phyloP scores from a whole-genome alignment of 768 basidiomycete species.

The Boletus tylopilopsis region DNA sequence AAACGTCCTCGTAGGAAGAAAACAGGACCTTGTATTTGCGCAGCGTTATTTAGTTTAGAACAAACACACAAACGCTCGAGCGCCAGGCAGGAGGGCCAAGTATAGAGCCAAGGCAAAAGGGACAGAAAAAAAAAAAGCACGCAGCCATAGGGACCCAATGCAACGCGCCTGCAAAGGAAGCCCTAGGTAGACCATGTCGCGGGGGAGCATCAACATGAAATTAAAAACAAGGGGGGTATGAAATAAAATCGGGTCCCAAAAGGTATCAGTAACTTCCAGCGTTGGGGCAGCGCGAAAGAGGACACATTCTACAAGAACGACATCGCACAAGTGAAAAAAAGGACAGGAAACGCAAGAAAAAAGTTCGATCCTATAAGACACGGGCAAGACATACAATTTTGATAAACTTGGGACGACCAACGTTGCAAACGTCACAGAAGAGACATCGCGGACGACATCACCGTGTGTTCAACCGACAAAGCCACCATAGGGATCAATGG shows the following conservation, averaged over 20 bases:
- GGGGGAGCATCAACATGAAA: neutral
- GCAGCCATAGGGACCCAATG: neutral
- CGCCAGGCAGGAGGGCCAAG: slow-evolving; percentile 15
- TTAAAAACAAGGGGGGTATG: slow-evolving; percentile 16
- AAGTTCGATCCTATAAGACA: slow-evolving; percentile 9
- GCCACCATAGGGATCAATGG: slow-evolving; percentile 24
- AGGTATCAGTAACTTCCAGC: slow-evolving; percentile 21
- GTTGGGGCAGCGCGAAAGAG: neutral
- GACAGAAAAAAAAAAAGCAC: neutral
- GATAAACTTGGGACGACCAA: neutral
- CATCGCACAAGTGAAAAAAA: slow-evolving; percentile 1
- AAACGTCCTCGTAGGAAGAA: no score
- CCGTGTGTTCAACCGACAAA: slow-evolving; percentile 6
- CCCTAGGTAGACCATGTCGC: neutral
- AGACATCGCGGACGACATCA: neutral
- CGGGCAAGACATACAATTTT: slow-evolving; percentile 15
- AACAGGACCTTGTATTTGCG: neutral
- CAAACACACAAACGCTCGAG: slow-evolving; percentile 18
- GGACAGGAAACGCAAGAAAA: neutral
- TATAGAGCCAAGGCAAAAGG: neutral
- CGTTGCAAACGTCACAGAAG: neutral
- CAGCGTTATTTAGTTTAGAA: slow-evolving; percentile 1
- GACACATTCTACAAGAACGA: slow-evolving; percentile 2
- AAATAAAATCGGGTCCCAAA: slow-evolving; percentile 7
- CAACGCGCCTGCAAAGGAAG: neutral